These are phyloP conservation scores for Nematocida sp. DNA, from an alignment of 371 early-diverging fungal species.

Conservation along the genomic window DNA sequence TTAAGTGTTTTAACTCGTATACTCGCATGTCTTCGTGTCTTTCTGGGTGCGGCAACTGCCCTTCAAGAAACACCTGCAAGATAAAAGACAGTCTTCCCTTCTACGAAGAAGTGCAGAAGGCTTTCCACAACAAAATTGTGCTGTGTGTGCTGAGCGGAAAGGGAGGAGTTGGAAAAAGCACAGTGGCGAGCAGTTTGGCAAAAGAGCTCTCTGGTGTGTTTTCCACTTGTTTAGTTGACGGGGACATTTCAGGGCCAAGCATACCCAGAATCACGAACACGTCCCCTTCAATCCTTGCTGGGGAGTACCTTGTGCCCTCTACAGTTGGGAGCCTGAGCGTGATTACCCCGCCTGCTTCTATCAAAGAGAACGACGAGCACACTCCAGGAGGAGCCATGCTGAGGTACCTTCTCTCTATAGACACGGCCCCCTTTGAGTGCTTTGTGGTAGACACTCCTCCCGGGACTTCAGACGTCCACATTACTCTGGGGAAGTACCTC, in stretches of 20 bases:
- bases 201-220: neutral
- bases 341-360: conserved; percentile 47
- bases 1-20: neutral
- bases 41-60: conserved; percentile 18
- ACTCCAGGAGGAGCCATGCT: conserved; percentile 35
- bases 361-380: conserved; percentile 19
- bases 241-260: conserved; percentile 63
- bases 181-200: conserved; percentile 66
- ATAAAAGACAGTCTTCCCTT: neutral
- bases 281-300: conserved; percentile 23
- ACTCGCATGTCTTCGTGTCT: conserved; percentile 5
- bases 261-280: conserved; percentile 58
- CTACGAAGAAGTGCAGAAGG: neutral
- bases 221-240: conserved; percentile 56
- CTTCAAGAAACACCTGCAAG: neutral
- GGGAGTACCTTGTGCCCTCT: conserved; percentile 10
- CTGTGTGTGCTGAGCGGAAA: conserved; percentile 86
- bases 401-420: conserved; percentile 31
- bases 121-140: conserved; percentile 67
- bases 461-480: conserved; percentile 63
- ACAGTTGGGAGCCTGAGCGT: conserved; percentile 16
- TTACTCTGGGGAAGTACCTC: conserved; percentile 57
- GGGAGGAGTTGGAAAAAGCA: conserved; percentile 89
- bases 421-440: conserved; percentile 41
- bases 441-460: conserved; percentile 65